Evolutionary conservation across 2,329 filamentous ascomycete genomes (phyloP).

Genomic region (Claviceps paspali): DNA sequence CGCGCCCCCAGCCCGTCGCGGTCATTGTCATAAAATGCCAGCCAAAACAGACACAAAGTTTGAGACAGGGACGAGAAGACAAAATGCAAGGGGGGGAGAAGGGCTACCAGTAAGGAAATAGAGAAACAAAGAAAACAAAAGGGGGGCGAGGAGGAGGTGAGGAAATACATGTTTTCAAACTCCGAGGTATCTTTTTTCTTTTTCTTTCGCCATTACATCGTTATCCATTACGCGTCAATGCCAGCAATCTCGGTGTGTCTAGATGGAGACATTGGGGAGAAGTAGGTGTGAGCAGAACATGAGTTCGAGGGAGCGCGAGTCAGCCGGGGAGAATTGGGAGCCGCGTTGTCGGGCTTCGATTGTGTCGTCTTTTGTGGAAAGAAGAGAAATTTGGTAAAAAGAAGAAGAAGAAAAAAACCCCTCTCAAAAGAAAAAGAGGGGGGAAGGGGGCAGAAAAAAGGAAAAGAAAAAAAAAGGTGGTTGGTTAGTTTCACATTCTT

Average conservation of each 20-base stretch:
- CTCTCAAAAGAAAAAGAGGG: too few relatives aligned
- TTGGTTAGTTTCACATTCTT: neutral
- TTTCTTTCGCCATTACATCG: conserved; percentile 10
- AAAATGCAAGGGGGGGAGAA: too few relatives aligned
- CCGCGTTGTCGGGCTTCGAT: conserved; percentile 31
- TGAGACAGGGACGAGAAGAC: too few relatives aligned
- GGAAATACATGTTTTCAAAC: neutral
- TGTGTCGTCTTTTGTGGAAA: conserved; percentile 18
- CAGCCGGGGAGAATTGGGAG: conserved; percentile 33
- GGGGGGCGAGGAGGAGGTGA: too few relatives aligned
- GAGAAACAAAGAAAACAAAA: neutral
- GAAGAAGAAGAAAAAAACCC: too few relatives aligned
- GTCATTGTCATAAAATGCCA: too few relatives aligned
- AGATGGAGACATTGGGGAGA: conserved; percentile 18
- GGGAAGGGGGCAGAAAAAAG: too few relatives aligned
- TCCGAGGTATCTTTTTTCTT: conserved; percentile 13
- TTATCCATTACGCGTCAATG: conserved; percentile 13
- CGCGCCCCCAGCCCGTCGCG: too few relatives aligned
- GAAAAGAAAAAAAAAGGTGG: neutral
- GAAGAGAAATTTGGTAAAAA: too few relatives aligned
- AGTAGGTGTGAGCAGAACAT: conserved; percentile 34
- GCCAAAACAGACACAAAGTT: too few relatives aligned
- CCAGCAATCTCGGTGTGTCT: neutral
- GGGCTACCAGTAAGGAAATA: too few relatives aligned
- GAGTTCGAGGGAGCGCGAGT: conserved; percentile 35